These are phyloP conservation scores for Aphanomyces stellatus DNA, from an alignment of 352 stramenopile species.

Conservation along the genomic window DNA sequence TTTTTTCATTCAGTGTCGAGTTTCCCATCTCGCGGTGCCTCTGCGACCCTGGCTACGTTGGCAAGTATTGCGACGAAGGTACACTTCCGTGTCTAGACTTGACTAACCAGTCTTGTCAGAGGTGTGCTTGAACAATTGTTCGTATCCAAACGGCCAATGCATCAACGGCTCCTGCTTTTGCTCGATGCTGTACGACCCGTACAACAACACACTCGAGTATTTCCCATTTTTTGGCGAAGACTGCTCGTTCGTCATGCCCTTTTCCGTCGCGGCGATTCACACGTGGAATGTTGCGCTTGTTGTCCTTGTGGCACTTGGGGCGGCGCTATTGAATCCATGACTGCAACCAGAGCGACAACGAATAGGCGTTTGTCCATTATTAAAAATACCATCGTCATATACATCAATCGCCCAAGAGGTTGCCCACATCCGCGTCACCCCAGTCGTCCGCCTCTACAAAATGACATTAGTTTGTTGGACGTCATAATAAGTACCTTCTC, in stretches of 20 bases:
- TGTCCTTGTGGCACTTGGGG: not conserved
- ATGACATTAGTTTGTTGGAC: not conserved
- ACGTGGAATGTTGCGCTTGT: not conserved
- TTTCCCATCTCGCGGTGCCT: constrained; percentile 93
- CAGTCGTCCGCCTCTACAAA: constrained; percentile 62
- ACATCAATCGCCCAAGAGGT: constrained; percentile 54
- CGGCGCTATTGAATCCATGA: too few species aligned
- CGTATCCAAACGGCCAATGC: constrained; percentile 92
- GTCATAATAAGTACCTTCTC: constrained; percentile 38
- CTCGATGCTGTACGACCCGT: constrained; percentile 88
- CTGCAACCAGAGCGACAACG: too few species aligned
- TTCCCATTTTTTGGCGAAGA: constrained; percentile 74
- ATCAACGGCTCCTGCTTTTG: constrained; percentile 89
- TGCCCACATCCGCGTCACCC: constrained; percentile 68
- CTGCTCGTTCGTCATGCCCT: constrained; percentile 74
- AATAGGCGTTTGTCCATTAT: not conserved
- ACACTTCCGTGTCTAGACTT: too few species aligned
- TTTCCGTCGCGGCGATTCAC: constrained; percentile 27
- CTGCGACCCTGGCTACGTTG: constrained; percentile 93
- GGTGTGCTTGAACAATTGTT: constrained; percentile 96
- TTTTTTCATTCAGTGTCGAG: constrained; percentile 77
- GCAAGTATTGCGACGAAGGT: constrained; percentile 86
- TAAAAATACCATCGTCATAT: not conserved
- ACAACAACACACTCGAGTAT: constrained; percentile 87
- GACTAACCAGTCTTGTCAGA: constrained; percentile 23